Percentiles rank a stretch among this genome's conserved stretches.
phyloP scores from a whole-genome alignment of 2,329 filamentous ascomycete species.

The Elsinoe ampelina region DNA sequence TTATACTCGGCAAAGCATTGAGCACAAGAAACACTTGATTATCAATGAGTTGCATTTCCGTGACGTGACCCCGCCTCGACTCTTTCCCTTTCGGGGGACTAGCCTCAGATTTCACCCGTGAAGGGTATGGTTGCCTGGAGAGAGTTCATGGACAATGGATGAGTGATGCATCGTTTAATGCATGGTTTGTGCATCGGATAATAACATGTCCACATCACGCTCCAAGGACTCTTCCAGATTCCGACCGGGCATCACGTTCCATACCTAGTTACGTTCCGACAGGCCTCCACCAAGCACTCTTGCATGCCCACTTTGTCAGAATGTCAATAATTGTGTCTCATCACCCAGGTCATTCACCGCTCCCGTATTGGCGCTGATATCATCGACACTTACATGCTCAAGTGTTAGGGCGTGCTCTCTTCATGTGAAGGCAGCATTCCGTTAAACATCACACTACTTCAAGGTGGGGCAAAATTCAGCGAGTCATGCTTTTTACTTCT shows the following conservation, averaged over 20 bases:
- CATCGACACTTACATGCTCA: too few species aligned
- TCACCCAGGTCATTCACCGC: too few species aligned
- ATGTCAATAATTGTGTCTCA: too few species aligned
- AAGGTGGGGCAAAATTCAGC: background rate
- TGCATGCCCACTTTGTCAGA: too few species aligned
- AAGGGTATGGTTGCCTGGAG: background rate
- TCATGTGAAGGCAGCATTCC: background rate
- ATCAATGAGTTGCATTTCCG: background rate
- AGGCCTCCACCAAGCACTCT: too few species aligned
- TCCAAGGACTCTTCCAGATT: too few species aligned
- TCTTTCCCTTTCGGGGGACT: background rate
- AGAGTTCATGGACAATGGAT: background rate
- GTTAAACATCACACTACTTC: background rate
- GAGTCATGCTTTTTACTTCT: constrained; percentile 13
- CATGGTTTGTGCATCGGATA: background rate
- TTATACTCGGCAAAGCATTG: background rate
- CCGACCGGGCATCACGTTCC: too few species aligned
- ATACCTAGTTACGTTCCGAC: too few species aligned
- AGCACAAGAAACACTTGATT: background rate
- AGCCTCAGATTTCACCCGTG: background rate
- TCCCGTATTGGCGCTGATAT: too few species aligned
- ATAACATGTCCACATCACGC: too few species aligned
- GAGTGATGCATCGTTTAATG: background rate
- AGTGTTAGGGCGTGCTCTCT: too few species aligned
- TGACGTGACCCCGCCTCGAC: constrained; percentile 9